These are phyloP conservation scores for Fusarium falciforme DNA, from an alignment of 2,329 filamentous ascomycete genomes.

Conservation along the genomic window DNA sequence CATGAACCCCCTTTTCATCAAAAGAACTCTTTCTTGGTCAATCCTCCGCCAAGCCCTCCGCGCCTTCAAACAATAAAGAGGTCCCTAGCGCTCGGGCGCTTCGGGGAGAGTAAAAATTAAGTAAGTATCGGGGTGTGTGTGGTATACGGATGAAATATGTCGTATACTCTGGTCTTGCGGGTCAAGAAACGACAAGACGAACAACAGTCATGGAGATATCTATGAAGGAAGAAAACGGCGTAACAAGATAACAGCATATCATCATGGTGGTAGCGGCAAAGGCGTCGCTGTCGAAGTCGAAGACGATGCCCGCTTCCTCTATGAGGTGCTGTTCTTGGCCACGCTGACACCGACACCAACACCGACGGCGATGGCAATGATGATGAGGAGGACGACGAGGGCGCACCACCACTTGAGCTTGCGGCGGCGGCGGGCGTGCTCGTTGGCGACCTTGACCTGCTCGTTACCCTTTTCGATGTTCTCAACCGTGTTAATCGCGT, in stretches of 20 bases:
- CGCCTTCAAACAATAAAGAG: constrained; percentile 15
- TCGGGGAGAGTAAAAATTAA: constrained; percentile 40
- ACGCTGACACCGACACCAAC: constrained; percentile 65
- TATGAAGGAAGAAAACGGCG: constrained; percentile 29
- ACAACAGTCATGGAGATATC: constrained; percentile 36
- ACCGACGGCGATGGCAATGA: constrained; percentile 65
- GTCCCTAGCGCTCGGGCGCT: constrained; percentile 28
- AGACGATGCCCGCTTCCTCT: constrained; percentile 1
- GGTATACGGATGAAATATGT: constrained; percentile 27
- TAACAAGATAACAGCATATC: constrained; percentile 30
- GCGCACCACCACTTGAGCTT: constrained; percentile 88
- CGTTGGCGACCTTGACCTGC: constrained; percentile 76
- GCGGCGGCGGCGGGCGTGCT: constrained; percentile 72
- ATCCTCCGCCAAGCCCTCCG: constrained; percentile 8
- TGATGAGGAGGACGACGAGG: constrained; percentile 68
- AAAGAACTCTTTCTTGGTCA: constrained; percentile 21
- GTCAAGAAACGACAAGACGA: constrained; percentile 2
- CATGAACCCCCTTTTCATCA: constrained; percentile 27
- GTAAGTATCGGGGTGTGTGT: constrained; percentile 17
- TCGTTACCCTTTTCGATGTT: constrained; percentile 77
- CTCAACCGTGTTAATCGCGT: constrained; percentile 73
- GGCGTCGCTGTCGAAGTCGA: not conserved
- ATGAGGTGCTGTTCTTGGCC: constrained; percentile 39
- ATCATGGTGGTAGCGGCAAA: constrained; percentile 6
- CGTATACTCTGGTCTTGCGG: constrained; percentile 28